phyloP scores from a whole-genome alignment of 2,329 filamentous ascomycete species.

The Sordariomycetes sp. region DNA sequence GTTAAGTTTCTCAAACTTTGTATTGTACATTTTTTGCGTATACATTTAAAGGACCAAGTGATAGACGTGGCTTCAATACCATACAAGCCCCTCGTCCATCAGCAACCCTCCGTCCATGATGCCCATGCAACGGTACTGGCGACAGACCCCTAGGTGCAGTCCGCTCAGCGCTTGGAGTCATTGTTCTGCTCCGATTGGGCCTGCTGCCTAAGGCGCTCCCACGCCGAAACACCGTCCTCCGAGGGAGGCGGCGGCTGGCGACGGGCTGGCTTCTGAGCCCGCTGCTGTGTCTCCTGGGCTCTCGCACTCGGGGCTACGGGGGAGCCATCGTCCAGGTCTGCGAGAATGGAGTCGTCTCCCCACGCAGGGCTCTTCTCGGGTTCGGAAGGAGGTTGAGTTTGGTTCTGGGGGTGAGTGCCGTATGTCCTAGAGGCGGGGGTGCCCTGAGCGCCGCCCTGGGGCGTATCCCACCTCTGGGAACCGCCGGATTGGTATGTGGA shows the following conservation, averaged over 20 bases:
- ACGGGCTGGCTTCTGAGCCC: not conserved
- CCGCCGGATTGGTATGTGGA: not conserved
- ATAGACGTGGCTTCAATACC: too few relatives aligned
- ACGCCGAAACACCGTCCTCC: constrained; percentile 2
- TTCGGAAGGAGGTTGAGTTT: not conserved
- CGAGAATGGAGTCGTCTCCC: constrained; percentile 9
- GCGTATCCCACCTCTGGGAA: constrained; percentile 5
- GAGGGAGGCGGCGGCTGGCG: not conserved
- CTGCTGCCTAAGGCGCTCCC: constrained; percentile 1
- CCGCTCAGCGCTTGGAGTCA: not conserved
- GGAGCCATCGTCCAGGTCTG: constrained; percentile 25
- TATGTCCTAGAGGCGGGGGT: constrained; percentile 9
- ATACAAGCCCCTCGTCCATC: too few relatives aligned
- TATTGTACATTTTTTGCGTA: too few relatives aligned
- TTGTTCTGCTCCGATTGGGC: constrained; percentile 1
- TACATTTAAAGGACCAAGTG: too few relatives aligned
- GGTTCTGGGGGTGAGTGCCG: not conserved
- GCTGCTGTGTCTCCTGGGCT: constrained; percentile 7
- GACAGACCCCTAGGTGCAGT: not conserved
- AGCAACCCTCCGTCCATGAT: not conserved
- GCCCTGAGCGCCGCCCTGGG: constrained; percentile 3
- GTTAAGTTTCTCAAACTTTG: too few relatives aligned
- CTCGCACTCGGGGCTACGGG: constrained; percentile 21
- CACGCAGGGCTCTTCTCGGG: not conserved
- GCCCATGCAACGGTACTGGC: not conserved